phyloP scores from a whole-genome alignment of 345 rosid genomes.

The Kernera saxatilis region DNA sequence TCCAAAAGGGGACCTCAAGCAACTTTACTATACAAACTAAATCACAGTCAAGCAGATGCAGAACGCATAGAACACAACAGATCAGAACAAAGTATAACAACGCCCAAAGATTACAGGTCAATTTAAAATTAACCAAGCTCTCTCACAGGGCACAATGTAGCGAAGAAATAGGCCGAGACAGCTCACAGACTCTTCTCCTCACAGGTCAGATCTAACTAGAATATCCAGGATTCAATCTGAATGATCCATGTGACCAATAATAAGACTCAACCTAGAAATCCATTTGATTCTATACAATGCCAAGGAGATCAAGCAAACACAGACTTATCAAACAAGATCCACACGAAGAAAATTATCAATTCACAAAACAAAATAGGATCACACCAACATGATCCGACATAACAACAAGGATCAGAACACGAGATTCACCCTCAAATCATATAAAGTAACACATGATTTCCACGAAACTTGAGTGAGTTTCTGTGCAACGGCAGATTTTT shows the following conservation, averaged over 20 bases:
- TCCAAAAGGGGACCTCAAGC: background rate
- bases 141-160: background rate
- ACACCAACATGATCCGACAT: background rate
- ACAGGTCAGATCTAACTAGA: background rate
- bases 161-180: no score
- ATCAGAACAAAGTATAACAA: background rate
- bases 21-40: background rate
- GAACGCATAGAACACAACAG: background rate
- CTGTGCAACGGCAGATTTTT: background rate
- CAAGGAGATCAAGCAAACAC: background rate
- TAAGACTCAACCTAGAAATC: background rate
- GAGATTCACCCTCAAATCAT: background rate
- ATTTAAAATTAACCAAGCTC: background rate
- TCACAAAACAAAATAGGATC: background rate
- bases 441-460: background rate
- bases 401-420: conserved; percentile 14
- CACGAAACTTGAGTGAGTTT: background rate
- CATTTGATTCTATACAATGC: background rate
- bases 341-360: background rate
- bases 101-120: background rate
- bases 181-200: background rate
- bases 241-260: background rate
- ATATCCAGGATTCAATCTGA: background rate
- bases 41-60: background rate
- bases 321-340: background rate